Percentiles rank a stretch among this genome's conserved stretches.
These are phyloP conservation scores for Populus alba DNA, from an alignment of 345 rosid genomes.

Conservation along the genomic window DNA sequence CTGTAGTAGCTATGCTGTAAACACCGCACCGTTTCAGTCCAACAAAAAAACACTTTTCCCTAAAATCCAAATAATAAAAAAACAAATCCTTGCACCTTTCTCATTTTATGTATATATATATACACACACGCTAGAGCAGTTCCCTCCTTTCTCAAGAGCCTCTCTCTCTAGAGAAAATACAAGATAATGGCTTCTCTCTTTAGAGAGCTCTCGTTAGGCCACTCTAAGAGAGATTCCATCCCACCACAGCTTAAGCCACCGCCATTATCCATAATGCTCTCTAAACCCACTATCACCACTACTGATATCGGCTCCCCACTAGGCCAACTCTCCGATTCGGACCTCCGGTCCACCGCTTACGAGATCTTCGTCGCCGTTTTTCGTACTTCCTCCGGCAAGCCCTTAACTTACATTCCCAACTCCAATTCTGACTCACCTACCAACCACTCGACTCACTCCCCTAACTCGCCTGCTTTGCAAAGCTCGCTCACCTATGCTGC, in stretches of 20 bases:
- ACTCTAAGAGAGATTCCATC: conserved; percentile 73
- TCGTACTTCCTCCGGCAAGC: conserved; percentile 79
- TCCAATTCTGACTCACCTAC: conserved; percentile 47
- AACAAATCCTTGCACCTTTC: not conserved
- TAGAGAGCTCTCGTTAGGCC: conserved; percentile 87
- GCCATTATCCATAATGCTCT: conserved; percentile 23
- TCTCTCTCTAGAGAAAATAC: not conserved
- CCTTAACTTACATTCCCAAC: conserved; percentile 53
- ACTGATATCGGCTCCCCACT: conserved; percentile 68
- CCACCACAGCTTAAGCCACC: conserved; percentile 34
- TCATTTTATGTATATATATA: too few species aligned
- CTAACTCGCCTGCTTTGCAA: conserved; percentile 49
- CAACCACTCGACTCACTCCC: conserved; percentile 31
- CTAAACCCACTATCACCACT: conserved; percentile 16
- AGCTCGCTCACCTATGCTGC: conserved; percentile 88
- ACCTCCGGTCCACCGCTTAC: conserved; percentile 78
- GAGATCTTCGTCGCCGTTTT: conserved; percentile 89
- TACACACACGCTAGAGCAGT: too few species aligned
- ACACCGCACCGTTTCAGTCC: too few species aligned
- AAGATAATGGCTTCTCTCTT: conserved; percentile 80
- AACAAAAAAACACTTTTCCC: too few species aligned
- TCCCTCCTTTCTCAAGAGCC: too few species aligned
- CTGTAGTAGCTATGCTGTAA: too few species aligned
- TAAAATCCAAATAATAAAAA: too few species aligned
- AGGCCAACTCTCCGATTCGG: conserved; percentile 75